phyloP scores from a whole-genome alignment of 2,329 filamentous ascomycete genomes.

The Aspergillus sp. region DNA sequence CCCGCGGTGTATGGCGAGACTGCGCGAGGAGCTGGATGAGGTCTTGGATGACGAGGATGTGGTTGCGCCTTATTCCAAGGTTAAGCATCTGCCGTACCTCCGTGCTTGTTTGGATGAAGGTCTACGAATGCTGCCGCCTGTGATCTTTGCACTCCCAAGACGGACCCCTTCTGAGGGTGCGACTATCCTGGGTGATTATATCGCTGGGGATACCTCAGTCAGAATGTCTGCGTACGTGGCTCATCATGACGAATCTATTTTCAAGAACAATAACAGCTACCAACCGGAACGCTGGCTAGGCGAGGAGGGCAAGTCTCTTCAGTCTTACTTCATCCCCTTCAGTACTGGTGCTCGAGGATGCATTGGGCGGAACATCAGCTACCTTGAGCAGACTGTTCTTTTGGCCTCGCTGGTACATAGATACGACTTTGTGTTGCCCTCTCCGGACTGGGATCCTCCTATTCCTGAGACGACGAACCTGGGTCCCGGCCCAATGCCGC shows the following conservation, averaged over 20 bases:
- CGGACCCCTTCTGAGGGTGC: conserved; percentile 47
- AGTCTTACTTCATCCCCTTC: conserved; percentile 43
- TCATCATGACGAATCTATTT: conserved; percentile 39
- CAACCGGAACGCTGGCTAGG: conserved; percentile 45
- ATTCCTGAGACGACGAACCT: background rate
- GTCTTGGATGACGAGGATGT: conserved; percentile 33
- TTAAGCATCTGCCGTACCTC: conserved; percentile 54
- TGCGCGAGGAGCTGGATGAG: conserved; percentile 47
- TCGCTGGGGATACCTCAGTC: conserved; percentile 47
- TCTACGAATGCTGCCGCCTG: conserved; percentile 47
- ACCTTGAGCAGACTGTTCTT: conserved; percentile 55
- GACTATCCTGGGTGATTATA: conserved; percentile 42
- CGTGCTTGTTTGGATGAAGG: conserved; percentile 54
- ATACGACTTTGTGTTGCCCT: conserved; percentile 19
- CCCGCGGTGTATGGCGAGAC: conserved; percentile 39
- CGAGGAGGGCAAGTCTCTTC: conserved; percentile 39
- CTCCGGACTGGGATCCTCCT: background rate
- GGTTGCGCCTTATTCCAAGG: conserved; percentile 51
- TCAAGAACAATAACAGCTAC: conserved; percentile 39
- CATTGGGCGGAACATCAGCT: conserved; percentile 44
- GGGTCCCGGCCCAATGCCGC: background rate
- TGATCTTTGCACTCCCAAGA: conserved; percentile 44
- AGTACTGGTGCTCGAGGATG: conserved; percentile 40
- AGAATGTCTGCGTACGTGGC: conserved; percentile 40
- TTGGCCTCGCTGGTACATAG: conserved; percentile 29